A percentile compares a stretch with the other conserved stretches of the same genome.
Conservation (phyloP, 345 rosid genomes). For the Hevea brasiliensis region DNA sequence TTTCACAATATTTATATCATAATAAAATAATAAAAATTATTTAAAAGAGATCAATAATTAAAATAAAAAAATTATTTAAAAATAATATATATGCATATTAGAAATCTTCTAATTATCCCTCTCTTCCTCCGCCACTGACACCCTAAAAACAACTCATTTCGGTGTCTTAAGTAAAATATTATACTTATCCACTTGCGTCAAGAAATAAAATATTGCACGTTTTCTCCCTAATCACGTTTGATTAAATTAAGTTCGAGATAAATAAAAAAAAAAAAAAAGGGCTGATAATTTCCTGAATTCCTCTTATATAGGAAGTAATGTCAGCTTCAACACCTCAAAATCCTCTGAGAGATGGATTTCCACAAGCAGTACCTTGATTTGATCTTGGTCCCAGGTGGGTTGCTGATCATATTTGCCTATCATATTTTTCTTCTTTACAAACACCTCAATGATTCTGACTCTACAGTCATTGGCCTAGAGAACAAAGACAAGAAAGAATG, state of each 20-base stretch:
- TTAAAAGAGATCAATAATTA: too few species aligned
- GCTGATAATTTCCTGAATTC: not conserved
- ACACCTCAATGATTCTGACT: constrained; percentile 19
- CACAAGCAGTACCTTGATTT: constrained; percentile 21
- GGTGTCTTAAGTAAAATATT: too few species aligned
- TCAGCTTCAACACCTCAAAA: not conserved
- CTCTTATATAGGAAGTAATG: not conserved
- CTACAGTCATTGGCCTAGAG: constrained; percentile 43
- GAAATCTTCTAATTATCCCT: too few species aligned
- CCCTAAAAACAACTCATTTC: too few species aligned
- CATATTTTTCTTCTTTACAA: constrained; percentile 34
- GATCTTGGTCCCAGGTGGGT: constrained; percentile 33
- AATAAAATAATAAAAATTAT: too few species aligned
- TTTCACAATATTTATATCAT: too few species aligned
- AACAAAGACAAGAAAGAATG: constrained; percentile 36
- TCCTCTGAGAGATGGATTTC: not conserved
- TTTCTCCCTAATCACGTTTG: not conserved
- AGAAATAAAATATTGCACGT: constrained; percentile 14
- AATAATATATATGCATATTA: too few species aligned
- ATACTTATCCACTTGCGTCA: not conserved
- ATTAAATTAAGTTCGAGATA: not conserved
- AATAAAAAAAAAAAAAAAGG: not conserved
- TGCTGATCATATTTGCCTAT: constrained; percentile 27
- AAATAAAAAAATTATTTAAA: too few species aligned
- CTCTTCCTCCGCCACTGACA: too few species aligned